These are phyloP conservation scores for Mortierella sp. DNA, from an alignment of 371 early-diverging fungal genomes.

Conservation along the genomic window DNA sequence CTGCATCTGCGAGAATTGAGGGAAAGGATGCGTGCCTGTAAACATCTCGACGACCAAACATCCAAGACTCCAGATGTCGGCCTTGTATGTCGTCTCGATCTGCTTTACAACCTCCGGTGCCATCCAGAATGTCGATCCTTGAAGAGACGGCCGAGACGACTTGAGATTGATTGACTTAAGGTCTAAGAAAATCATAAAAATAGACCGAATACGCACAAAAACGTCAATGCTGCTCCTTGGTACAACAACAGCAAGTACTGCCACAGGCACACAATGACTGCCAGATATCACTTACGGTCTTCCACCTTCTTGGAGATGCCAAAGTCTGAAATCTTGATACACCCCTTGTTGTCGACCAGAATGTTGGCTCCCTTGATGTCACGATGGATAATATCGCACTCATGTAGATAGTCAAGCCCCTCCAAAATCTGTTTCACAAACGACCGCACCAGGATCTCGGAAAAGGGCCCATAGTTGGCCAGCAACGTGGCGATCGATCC, in stretches of 20 bases:
- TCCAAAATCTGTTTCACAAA: conserved; percentile 92
- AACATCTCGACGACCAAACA: conserved; percentile 97
- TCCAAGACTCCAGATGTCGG: conserved; percentile 91
- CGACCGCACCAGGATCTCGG: conserved; percentile 83
- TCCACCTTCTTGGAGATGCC: conserved; percentile 97
- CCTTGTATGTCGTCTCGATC: conserved; percentile 83
- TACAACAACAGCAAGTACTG: not conserved
- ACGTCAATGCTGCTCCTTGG: not conserved
- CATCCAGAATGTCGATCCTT: conserved; percentile 92
- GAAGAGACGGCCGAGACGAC: conserved; percentile 77
- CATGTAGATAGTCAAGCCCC: conserved; percentile 96
- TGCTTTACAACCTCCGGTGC: conserved; percentile 94
- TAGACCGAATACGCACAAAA: no score
- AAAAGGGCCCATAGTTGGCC: conserved; percentile 88
- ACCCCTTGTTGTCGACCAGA: conserved; percentile 90
- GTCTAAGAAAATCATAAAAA: conserved; percentile 5
- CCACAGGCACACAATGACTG: not conserved
- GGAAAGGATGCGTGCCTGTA: conserved; percentile 94
- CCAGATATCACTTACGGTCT: conserved; percentile 63
- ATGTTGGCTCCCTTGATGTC: conserved; percentile 98
- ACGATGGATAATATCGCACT: conserved; percentile 95
- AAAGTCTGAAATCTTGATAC: conserved; percentile 98
- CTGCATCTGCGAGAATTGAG: conserved; percentile 91
- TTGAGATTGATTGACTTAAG: conserved; percentile 55
- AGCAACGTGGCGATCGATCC: conserved; percentile 93